These are phyloP conservation scores for Nemania sp. DNA, from an alignment of 2,329 filamentous ascomycete genomes.

Conservation along the genomic window DNA sequence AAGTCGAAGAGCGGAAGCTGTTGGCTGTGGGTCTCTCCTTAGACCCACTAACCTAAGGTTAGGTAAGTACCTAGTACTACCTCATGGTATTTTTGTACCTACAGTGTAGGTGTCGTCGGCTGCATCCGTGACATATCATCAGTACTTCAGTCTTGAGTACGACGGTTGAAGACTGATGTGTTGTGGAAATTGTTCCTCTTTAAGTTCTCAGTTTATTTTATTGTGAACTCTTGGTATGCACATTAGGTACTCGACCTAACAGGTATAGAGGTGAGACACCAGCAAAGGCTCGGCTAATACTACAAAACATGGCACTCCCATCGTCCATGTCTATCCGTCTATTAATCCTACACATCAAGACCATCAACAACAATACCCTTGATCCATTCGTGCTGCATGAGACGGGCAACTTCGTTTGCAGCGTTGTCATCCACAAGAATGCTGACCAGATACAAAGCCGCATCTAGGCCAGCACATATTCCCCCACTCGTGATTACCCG, in stretches of 20 bases:
- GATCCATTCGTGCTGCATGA: constrained; percentile 82
- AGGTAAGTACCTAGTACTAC: no score
- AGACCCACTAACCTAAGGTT: no score
- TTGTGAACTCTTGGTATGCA: constrained; percentile 13
- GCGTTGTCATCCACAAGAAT: constrained; percentile 78
- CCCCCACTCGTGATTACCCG: constrained; percentile 82
- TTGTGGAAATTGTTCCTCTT: no score
- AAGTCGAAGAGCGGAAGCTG: neutral
- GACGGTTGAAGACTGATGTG: no score
- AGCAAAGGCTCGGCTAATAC: constrained; percentile 18
- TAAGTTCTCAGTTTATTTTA: neutral
- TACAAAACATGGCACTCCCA: constrained; percentile 18
- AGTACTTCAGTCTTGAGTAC: no score
- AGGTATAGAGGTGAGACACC: constrained; percentile 24
- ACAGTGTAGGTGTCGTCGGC: no score
- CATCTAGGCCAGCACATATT: constrained; percentile 79
- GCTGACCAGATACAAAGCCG: constrained; percentile 81
- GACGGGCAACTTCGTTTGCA: constrained; percentile 73
- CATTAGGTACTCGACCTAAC: constrained; percentile 18
- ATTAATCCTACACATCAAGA: constrained; percentile 70
- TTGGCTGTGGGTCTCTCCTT: no score
- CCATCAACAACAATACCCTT: constrained; percentile 86
- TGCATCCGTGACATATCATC: no score
- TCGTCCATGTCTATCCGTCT: constrained; percentile 20
- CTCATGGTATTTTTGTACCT: no score